A percentile compares a stretch with the other conserved stretches of the same genome.
phyloP scores from a whole-genome alignment of 768 basidiomycete genomes.

The Suillus weaverae region DNA sequence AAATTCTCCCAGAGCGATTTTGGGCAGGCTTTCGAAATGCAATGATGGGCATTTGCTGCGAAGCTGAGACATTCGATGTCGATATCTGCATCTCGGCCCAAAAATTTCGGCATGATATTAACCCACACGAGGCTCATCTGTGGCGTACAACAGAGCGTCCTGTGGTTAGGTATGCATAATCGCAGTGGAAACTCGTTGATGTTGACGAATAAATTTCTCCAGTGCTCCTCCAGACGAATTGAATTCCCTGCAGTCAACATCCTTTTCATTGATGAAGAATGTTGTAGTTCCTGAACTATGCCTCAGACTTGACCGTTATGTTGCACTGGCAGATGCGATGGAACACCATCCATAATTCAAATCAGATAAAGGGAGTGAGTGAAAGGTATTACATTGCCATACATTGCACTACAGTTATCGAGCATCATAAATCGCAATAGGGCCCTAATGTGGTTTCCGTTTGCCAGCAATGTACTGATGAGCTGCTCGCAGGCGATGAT shows the following conservation, averaged over 20 bases:
- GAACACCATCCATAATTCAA: not conserved
- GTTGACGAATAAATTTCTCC: not conserved
- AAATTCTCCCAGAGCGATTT: not conserved
- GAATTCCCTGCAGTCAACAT: not conserved
- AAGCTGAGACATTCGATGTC: not conserved
- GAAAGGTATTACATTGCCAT: not conserved
- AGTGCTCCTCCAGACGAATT: not conserved
- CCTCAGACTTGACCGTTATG: not conserved
- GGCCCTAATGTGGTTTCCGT: not conserved
- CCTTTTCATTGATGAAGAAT: not conserved
- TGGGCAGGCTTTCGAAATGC: not conserved
- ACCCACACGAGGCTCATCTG: not conserved
- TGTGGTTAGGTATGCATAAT: not conserved
- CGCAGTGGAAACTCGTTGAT: not conserved
- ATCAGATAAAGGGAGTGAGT: not conserved
- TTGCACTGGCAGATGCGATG: not conserved
- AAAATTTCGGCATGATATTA: not conserved
- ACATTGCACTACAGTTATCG: not conserved
- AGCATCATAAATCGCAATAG: not conserved
- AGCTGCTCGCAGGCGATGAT: not conserved
- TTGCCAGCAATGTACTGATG: not conserved
- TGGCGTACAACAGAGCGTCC: not conserved
- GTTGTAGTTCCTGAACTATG: not conserved
- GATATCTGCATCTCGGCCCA: not conserved
- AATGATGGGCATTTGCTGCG: not conserved